Evolutionary conservation across 495 filamentous ascomycete species (phyloP), one percentile per base, ranked within the genome.

Genomic region (Endocarpon pusillum): DNA sequence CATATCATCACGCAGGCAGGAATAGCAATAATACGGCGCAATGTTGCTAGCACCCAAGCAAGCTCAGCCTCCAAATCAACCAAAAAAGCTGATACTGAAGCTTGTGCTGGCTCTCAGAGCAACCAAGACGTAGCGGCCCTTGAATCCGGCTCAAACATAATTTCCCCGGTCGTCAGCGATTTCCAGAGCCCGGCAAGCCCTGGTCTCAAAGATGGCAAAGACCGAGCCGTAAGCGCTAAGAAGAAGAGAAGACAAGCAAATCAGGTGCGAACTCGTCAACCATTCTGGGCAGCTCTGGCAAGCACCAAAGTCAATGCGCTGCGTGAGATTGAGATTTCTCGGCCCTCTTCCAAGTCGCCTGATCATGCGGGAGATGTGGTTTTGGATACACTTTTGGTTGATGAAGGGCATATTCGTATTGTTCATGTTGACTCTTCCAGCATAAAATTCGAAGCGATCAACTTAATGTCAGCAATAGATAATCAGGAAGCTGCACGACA

Each of bases 241-340:
- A 89, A 83, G 61, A 81, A 79, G 54, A 69, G 76, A 51, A 83
- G 83, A 56, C 82, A 92, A 54, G 85, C 79, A 38, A 82, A 80
- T 29, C 80, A 82, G 52, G 83, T 93, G 34, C 64, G 85, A 49
- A 85, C 80, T 46, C 72, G 79, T 36, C 86, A 94, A 59, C 86
- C 86, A 27, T 72, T 94, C 35, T 94, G 86, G 86, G 82, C 86
- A 34, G 86, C 85, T 8, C 70, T 93, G 39, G 86, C 86, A 19
- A 89, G 81, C 52, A 91, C 81, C 35, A 94, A 92, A 55, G 84
- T 93, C 44, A 86, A 85, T 28, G 77, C 92, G 47, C 73, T 86
- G 47, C 85, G 89, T 48, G 85, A 92, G 60, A 86, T 84, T 50
- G 84, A 92, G 48, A 71, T 86, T 54, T 81, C 78, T 35, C 76